Base-by-base conservation (phyloP, 139 green algal genomes). In the Coelastrella sp. region DNA sequence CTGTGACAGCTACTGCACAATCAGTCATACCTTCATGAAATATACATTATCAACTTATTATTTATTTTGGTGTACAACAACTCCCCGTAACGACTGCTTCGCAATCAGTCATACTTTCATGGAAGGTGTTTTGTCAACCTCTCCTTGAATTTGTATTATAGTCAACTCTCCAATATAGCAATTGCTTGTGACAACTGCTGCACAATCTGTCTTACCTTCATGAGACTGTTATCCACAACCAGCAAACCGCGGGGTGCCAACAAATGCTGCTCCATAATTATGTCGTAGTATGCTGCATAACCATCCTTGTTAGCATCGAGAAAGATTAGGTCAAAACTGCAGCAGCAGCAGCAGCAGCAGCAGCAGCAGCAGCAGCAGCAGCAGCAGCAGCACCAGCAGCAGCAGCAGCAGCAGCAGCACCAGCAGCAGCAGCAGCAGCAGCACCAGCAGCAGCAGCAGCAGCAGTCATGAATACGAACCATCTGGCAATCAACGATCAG, bases 261-360 rank as follows among this genome's bases (percentile, higher is more conserved):
- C 66, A 95, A 82, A 70, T 94, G 82, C n/a, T 90, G 85, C 58
- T 94, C 87, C 90, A 94, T 93, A 10, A 95, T 91, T 65, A 82
- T 86, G 7, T 92, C 92, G 89, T 94, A 94, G 78, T 94, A 94
- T 6, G 56, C 60, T 22, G 89, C 10, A 83, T 95, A 95, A 60
- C 93, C 92, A 56, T 84, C 78, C 89, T 95, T 95, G 85, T 95
- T 93, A 68, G 93, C 93, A 89, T 95, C 93, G 15, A 95, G 75
- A 78, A 95, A 95, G 7, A 90, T 90, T 0, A 95, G 72, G 87
- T 95, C 93, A 83, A 89, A 89, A 24, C 84, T 89, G 84, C 56
- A 58, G n/a, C n/a, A 88, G 14, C 27, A 78, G 60, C 25, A 6
- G n/a, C 9, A 73, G 24, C 12, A 15, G 7, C 20, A 49, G 7